Evolutionary conservation across 768 basidiomycete genomes (phyloP).

Genomic region (Lentinula lateritia): DNA sequence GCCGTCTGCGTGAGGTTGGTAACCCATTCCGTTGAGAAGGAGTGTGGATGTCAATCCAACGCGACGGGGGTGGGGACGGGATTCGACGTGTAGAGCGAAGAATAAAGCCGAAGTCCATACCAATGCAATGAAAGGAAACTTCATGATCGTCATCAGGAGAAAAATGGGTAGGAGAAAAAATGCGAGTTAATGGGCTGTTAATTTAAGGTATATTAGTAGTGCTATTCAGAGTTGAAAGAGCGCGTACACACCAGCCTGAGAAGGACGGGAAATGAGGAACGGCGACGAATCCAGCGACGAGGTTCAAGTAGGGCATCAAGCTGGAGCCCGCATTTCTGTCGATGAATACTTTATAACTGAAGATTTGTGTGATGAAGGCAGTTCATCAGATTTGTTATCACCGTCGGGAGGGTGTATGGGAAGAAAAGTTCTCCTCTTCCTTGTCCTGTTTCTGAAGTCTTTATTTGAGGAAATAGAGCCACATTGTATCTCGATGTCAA

Average conservation of each 20-base stretch:
- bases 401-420: too few relatives aligned
- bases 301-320: background rate
- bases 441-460: too few relatives aligned
- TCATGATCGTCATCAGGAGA: background rate
- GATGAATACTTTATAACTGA: too few relatives aligned
- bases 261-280: background rate
- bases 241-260: background rate
- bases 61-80: background rate
- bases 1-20: background rate
- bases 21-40: background rate
- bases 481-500: too few relatives aligned
- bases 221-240: background rate
- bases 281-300: background rate
- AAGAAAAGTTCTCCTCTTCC: too few relatives aligned
- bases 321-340: background rate
- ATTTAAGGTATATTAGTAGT: background rate
- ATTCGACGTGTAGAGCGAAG: background rate
- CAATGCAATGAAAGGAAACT: background rate
- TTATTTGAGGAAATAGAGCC: too few relatives aligned
- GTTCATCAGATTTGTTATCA: too few relatives aligned
- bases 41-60: background rate
- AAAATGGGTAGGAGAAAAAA: background rate
- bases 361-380: too few relatives aligned
- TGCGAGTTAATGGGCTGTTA: background rate
- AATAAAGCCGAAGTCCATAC: background rate